These are phyloP conservation scores for Pythium aristosporum DNA, from an alignment of 352 stramenopile genomes.

Conservation along the genomic window DNA sequence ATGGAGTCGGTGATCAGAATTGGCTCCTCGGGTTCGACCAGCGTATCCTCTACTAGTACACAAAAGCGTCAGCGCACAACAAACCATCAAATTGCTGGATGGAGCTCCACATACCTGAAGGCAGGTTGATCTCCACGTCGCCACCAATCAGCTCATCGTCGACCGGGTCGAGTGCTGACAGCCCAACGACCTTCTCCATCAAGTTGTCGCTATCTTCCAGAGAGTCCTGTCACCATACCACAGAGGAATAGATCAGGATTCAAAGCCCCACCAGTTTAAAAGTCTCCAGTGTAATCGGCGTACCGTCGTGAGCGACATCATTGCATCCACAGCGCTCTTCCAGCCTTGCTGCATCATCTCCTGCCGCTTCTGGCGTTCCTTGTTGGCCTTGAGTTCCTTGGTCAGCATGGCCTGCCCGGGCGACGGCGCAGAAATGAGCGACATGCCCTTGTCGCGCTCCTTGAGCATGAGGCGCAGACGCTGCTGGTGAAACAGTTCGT, in stretches of 20 bases:
- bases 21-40: slow-evolving; percentile 22
- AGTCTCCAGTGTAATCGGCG: neutral
- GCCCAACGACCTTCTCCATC: slow-evolving; percentile 27
- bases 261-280: too few relatives aligned
- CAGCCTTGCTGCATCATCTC: slow-evolving; percentile 89
- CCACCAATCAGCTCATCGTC: slow-evolving; percentile 29
- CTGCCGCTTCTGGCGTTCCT: slow-evolving; percentile 83
- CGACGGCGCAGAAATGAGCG: slow-evolving; percentile 72
- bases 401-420: slow-evolving; percentile 84
- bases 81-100: neutral
- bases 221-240: slow-evolving; percentile 11
- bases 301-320: slow-evolving; percentile 73
- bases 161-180: slow-evolving; percentile 25
- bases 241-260: too few relatives aligned
- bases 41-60: slow-evolving; percentile 10
- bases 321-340: slow-evolving; percentile 84
- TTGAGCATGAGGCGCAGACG: slow-evolving; percentile 81
- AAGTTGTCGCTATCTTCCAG: slow-evolving; percentile 25
- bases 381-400: slow-evolving; percentile 88
- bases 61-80: neutral
- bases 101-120: slow-evolving; percentile 8
- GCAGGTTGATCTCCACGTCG: slow-evolving; percentile 22
- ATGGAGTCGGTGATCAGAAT: slow-evolving; percentile 15
- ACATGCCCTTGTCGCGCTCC: slow-evolving; percentile 78
- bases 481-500: slow-evolving; percentile 88